Evolutionary conservation across 208 protist species (phyloP), one percentile per base, ranked within the genome.

Genomic region (Crithidia expoeki): DNA sequence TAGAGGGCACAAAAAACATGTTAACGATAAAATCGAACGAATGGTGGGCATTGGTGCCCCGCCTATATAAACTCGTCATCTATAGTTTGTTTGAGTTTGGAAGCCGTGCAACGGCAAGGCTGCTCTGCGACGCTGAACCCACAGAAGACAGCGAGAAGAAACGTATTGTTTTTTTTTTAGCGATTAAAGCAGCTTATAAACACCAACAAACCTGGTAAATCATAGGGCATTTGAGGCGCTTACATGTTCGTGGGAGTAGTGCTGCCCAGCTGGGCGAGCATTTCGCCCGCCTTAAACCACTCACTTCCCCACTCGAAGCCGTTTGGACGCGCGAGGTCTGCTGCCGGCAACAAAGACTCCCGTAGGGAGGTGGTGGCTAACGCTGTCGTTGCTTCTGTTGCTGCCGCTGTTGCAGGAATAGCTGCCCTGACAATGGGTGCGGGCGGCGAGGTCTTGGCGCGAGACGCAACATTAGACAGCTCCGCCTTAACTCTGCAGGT

Each of bases 221-320:
- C n/a, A n/a, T n/a, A n/a, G n/a, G n/a, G n/a, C 42, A 17, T 47
- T 5, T n/a, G 42, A 4, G 5, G n/a, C n/a, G n/a, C 4, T 34
- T 67, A 65, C 47, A 25, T 38, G 51, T 25, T 40, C 11, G 32
- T 7, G 25, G 25, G 34, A 28, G 33, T 58, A 2, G 27, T 28
- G 25, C 33, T 42, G 12, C 46, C 17, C 21, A 71, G 36, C 55
- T 67, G 25, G 4, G 14, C 40, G 19, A 71, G 64, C 49, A 77
- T 27, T 34, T 68, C 63, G 32, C 28, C 65, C 38, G 32, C 17
- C 50, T 50, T 65, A 28, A 50, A 50, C 52, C 42, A 76, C 33
- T 56, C 38, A 21, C 57, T 32, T 7, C 38, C 46, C 44, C 61
- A 51, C 52, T 57, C 32, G 49, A 33, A 67, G 34, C 21, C 17